Evolutionary conservation across 345 rosid genomes (phyloP).

Genomic region (Brassica rapa): DNA sequence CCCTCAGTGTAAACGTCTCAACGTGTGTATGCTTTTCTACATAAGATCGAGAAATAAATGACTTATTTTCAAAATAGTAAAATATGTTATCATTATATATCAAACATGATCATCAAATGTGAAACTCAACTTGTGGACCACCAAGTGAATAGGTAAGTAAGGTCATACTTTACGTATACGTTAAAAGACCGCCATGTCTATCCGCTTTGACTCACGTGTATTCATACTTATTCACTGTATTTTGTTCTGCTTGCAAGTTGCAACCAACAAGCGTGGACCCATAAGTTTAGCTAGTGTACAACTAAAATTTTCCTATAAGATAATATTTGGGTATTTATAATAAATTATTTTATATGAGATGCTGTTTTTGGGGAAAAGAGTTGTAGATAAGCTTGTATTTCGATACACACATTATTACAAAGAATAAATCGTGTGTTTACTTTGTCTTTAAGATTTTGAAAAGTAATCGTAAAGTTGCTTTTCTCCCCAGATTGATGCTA

Average conservation of each 20-base stretch:
- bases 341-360: not conserved
- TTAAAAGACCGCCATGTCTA: conserved; percentile 13
- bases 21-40: conserved; percentile 12
- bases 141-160: not conserved
- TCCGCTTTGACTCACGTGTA: conserved; percentile 25
- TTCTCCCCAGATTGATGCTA: not conserved
- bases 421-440: not conserved
- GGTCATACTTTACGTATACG: not conserved
- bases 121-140: conserved; percentile 22
- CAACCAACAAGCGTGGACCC: conserved; percentile 24
- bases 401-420: not conserved
- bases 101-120: conserved; percentile 12
- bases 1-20: too few species aligned
- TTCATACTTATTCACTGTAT: conserved; percentile 15
- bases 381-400: conserved; percentile 12
- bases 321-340: not conserved
- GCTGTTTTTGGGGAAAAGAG: not conserved
- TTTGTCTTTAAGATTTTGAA: not conserved
- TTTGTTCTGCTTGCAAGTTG: not conserved
- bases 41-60: not conserved
- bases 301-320: not conserved
- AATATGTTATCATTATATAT: not conserved
- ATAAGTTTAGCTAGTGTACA: conserved; percentile 17
- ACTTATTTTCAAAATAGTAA: not conserved
- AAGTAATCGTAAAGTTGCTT: conserved; percentile 9